A percentile compares a stretch with the other conserved stretches of the same genome.
Evolutionary conservation across 1,284 basidiomycete genomes (phyloP).

Genomic region (Heterobasidion irregulare): DNA sequence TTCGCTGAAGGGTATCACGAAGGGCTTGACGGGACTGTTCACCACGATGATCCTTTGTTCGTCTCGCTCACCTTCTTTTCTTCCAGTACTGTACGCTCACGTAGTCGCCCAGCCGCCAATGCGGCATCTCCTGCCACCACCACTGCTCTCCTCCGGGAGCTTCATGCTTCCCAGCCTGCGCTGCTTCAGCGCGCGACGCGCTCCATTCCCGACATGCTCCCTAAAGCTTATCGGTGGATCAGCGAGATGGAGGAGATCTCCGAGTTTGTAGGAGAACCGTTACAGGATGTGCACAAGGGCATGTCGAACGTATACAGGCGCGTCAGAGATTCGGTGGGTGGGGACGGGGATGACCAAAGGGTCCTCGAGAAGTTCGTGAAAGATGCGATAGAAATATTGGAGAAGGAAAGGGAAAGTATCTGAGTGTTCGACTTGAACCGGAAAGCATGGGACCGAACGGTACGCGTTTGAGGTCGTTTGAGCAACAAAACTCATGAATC

Average conservation of each 20-base stretch:
- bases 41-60: conserved; percentile 49
- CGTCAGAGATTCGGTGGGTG: conserved; percentile 30
- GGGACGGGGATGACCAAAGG: conserved; percentile 26
- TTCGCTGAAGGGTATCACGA: conserved; percentile 39
- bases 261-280: conserved; percentile 34
- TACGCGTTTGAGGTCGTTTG: no score
- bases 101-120: conserved; percentile 34
- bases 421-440: no score
- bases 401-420: neutral
- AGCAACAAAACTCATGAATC: no score
- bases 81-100: neutral
- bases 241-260: conserved; percentile 57
- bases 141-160: conserved; percentile 39
- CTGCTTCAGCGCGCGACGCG: conserved; percentile 31
- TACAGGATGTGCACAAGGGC: conserved; percentile 34
- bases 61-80: neutral
- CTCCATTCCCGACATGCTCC: conserved; percentile 39
- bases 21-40: conserved; percentile 46
- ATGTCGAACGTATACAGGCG: conserved; percentile 37
- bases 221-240: conserved; percentile 53
- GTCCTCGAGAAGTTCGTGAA: conserved; percentile 38
- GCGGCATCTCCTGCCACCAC: conserved; percentile 50
- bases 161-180: conserved; percentile 36
- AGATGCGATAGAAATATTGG: conserved; percentile 22
- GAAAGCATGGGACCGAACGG: no score